Evolutionary conservation across 805 yeast genomes (phyloP).

Genomic region (Metschnikowia continentalis): DNA sequence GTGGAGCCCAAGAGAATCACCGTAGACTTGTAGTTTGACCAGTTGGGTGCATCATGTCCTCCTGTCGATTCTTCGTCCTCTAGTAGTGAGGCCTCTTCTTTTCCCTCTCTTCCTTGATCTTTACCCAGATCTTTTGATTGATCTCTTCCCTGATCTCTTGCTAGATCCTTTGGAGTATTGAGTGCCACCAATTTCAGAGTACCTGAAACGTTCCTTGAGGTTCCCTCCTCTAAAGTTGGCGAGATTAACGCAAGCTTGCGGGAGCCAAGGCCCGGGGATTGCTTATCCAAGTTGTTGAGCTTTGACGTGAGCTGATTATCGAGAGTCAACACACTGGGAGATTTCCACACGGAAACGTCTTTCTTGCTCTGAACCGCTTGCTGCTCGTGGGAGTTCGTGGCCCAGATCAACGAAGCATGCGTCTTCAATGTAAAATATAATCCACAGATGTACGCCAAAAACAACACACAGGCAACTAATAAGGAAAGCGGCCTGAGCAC

Average conservation of each 20-base stretch:
- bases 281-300: not conserved
- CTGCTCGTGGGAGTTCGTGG: conserved; percentile 42
- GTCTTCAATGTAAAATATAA: conserved; percentile 90
- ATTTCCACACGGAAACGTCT: conserved; percentile 23
- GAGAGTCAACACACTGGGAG: conserved; percentile 38
- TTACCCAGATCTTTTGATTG: too few relatives aligned
- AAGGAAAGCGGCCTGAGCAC: conserved; percentile 81
- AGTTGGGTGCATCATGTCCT: conserved; percentile 95
- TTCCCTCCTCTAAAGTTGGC: not conserved
- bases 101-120: not conserved
- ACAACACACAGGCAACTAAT: conserved; percentile 74
- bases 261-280: not conserved
- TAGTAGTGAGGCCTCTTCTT: not conserved
- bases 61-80: conserved; percentile 26
- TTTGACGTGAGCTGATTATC: conserved; percentile 11
- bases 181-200: not conserved
- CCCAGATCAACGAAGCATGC: conserved; percentile 96
- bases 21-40: conserved; percentile 85
- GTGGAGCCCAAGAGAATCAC: conserved; percentile 82
- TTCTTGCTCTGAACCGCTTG: conserved; percentile 19
- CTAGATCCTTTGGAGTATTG: not conserved
- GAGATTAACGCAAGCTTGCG: not conserved
- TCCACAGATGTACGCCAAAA: conserved; percentile 83
- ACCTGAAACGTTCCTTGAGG: not conserved
- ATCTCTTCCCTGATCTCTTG: not conserved